phyloP scores from a whole-genome alignment of 116 monocot genomes.

The Papilionanthe hybrid region DNA sequence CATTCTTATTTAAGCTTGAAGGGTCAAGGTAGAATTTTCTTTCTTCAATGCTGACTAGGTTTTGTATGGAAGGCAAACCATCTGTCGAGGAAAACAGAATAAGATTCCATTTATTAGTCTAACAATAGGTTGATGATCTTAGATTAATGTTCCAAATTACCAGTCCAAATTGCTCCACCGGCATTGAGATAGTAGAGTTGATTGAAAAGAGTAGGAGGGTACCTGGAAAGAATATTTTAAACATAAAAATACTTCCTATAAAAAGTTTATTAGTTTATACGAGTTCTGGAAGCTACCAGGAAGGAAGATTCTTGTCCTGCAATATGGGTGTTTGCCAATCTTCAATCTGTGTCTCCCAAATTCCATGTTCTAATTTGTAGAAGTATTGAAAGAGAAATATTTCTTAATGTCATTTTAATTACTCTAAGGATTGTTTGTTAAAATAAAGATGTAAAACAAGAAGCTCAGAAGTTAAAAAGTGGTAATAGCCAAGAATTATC shows the following conservation, averaged over 20 bases:
- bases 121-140: background rate
- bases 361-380: conserved; percentile 19
- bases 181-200: conserved; percentile 50
- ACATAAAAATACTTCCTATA: background rate
- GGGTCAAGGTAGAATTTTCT: conserved; percentile 25
- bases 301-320: conserved; percentile 33
- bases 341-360: conserved; percentile 49
- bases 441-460: too few species aligned
- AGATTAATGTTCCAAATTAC: too few species aligned
- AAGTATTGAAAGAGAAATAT: background rate
- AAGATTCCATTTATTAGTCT: background rate
- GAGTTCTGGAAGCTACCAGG: conserved; percentile 22
- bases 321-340: conserved; percentile 50
- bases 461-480: too few species aligned
- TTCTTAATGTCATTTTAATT: background rate
- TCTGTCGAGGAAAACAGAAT: conserved; percentile 14
- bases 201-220: conserved; percentile 41
- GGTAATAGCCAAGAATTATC: too few species aligned
- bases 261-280: background rate
- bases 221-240: conserved; percentile 23
- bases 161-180: conserved; percentile 50
- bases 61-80: conserved; percentile 29
- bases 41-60: conserved; percentile 12
- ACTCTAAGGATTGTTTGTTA: background rate
- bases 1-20: conserved; percentile 3